Base-by-base conservation (phyloP, 2,329 filamentous ascomycete genomes). In the Lecanicillium sp. region DNA sequence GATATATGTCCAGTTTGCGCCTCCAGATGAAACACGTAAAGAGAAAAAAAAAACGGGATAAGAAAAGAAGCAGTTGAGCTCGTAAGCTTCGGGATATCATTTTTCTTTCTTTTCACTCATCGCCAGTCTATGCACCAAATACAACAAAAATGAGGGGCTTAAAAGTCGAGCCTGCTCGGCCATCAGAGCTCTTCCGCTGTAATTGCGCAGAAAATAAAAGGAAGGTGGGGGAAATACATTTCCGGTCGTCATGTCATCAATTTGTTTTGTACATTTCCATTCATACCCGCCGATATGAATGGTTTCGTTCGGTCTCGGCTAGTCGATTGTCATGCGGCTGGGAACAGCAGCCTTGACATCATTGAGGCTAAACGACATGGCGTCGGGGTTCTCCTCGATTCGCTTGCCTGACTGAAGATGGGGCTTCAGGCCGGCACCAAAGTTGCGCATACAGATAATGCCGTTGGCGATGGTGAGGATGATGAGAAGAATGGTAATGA, bases 401-500 rank as follows among this genome's bases (percentile, higher is more conserved):
- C 66, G 64, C 43, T 62, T 64, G 33, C 64, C 62, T 6, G 61
- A 77, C 57, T 82, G 76, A 50, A 98, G 79, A 63, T 97, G 90
- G 9, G 83, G 83, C 72, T 94, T 96, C 51, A 98, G 74, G 8
- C 93, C 93, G 55, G 84, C 84, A 66, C 85, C 80, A 69, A 97
- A 98, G 71, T 97, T 97, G 66, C 78, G 72, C 67, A 89, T 90
- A 75, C 91, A 97, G 59, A 91, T 75, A 60, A 86, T 81, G 32
- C 89, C 90, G 58, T 95, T 90, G 64, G 78, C 69, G 58, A 98
- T 96, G 51, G 93, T 98, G 53, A 90, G 72, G 44, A 97, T 71
- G 58, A 98, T 88, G 51, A 97, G 73, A 23, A 94, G 68, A 51
- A 98, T 87, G 33, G 93, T 96, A 59, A 98, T 84, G 54, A 95